Percentiles rank a stretch among this genome's conserved stretches.
Evolutionary conservation across 805 yeast species (phyloP).

Genomic region (Wickerhamiella shivajii): DNA sequence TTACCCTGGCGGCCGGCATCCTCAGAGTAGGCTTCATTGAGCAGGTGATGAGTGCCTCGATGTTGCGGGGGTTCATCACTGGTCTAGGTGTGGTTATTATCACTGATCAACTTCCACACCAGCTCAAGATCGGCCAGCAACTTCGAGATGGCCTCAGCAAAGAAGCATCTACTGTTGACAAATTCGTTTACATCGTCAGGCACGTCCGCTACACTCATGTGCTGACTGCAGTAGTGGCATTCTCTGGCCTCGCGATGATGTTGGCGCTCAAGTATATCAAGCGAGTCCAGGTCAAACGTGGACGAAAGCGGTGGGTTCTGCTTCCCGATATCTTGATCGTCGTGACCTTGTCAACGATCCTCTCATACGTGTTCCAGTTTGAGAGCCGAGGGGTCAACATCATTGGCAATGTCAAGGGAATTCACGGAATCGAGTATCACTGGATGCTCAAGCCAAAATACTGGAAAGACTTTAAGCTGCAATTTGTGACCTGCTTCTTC

Average conservation of each 20-base stretch:
- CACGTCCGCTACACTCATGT: constrained; percentile 36
- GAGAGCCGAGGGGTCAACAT: constrained; percentile 39
- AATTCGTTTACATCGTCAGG: constrained; percentile 40
- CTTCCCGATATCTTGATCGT: constrained; percentile 76
- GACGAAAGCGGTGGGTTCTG: constrained; percentile 35
- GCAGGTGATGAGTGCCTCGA: constrained; percentile 59
- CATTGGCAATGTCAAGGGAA: constrained; percentile 48
- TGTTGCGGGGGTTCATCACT: constrained; percentile 68
- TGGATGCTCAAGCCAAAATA: constrained; percentile 40
- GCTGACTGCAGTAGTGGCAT: constrained; percentile 49
- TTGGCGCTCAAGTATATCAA: constrained; percentile 31
- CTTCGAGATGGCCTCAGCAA: constrained; percentile 27
- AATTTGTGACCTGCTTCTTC: constrained; percentile 56
- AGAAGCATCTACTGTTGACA: constrained; percentile 58
- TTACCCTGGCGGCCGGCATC: constrained; percentile 57
- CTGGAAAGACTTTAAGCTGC: constrained; percentile 35
- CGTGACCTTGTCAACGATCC: constrained; percentile 44
- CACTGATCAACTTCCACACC: constrained; percentile 55
- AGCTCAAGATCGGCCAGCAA: constrained; percentile 46
- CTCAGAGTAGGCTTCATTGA: constrained; percentile 79
- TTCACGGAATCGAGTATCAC: constrained; percentile 33
- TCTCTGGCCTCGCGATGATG: constrained; percentile 34
- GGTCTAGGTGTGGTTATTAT: constrained; percentile 80
- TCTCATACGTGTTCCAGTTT: constrained; percentile 31
- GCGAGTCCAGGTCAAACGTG: constrained; percentile 22